These are phyloP conservation scores for Candida palmyrensis DNA, from an alignment of 805 yeast species.

Conservation along the genomic window DNA sequence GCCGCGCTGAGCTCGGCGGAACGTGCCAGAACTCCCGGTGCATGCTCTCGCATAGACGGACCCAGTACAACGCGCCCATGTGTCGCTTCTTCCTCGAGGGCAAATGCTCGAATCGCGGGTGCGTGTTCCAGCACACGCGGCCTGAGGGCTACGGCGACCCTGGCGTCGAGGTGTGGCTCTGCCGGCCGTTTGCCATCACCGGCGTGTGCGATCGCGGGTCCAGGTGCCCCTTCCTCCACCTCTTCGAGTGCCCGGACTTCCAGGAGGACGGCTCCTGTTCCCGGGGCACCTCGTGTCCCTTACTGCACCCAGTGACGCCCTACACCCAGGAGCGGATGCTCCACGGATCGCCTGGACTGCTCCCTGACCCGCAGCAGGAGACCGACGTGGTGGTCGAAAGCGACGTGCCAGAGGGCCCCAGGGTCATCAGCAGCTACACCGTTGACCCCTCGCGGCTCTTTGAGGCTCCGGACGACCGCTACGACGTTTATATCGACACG, in stretches of 20 bases:
- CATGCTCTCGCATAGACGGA: slow-evolving; percentile 49
- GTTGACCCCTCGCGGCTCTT: slow-evolving; percentile 25
- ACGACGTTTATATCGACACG: slow-evolving; percentile 23
- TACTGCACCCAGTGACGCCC: slow-evolving; percentile 40
- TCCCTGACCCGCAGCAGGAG: slow-evolving; percentile 11
- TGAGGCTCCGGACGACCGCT: slow-evolving; percentile 14
- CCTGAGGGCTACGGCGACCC: slow-evolving; percentile 45
- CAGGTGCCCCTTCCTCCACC: slow-evolving; percentile 53
- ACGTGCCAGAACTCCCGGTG: slow-evolving; percentile 48
- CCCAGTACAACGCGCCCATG: slow-evolving; percentile 50
- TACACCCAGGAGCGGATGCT: slow-evolving; percentile 22
- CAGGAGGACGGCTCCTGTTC: slow-evolving; percentile 59
- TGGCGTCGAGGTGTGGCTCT: slow-evolving; percentile 39
- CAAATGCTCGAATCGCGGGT: slow-evolving; percentile 39
- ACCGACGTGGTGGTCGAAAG: slow-evolving; percentile 16
- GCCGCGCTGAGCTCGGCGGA: slow-evolving; percentile 43
- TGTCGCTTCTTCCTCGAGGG: slow-evolving; percentile 23
- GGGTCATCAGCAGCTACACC: slow-evolving; percentile 26
- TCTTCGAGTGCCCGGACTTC: slow-evolving; percentile 65
- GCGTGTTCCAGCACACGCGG: slow-evolving; percentile 44
- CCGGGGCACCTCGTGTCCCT: slow-evolving; percentile 45
- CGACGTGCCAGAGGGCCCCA: slow-evolving; percentile 9
- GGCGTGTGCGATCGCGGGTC: slow-evolving; percentile 67
- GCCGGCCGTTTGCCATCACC: slow-evolving; percentile 62
- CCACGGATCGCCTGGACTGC: no score